Evolutionary conservation across 2,329 filamentous ascomycete genomes (phyloP), one percentile per base, ranked within the genome.

Genomic region (Exophiala phaeomuriformis): DNA sequence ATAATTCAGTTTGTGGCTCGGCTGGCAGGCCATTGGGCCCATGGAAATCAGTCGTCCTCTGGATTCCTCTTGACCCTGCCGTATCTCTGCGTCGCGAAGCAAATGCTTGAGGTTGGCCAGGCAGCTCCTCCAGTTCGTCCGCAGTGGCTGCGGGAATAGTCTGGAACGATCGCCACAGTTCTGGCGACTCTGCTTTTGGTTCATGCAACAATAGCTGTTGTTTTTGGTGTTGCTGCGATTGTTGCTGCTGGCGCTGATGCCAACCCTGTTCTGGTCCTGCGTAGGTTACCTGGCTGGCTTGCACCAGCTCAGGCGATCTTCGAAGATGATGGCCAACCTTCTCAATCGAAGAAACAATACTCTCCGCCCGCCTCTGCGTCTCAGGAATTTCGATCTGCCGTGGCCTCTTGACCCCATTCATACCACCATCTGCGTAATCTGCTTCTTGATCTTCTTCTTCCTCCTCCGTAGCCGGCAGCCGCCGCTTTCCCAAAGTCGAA

Each of bases 291-390:
- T 59, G 55, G 12, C 56, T 51, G 33, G 40, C 55, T 50, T 50
- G 40, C 44, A 59, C 50, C 3, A 54, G 30, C 40, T 53, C 45
- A 28, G 45, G 32, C 28, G 53, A 50, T 31, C 32, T 52, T 32
- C 30, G 32, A 5, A 19, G 19, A 19, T 19, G 10, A 39, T 41
- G 19, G 19, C 19, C 41, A 35, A 59, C 56, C 9, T 49, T 53
- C 42, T 62, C 60, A 42, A 62, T 62, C 2, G 60, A 60, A 2
- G 51, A 49, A 4, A 60, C 45, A 30, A 55, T 19, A n/a, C 47
- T 49, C 35, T 60, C 55, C 36, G 55, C 57, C 37, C 19, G 19
- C 19, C 43, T 30, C n/a, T 51, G 51, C 5, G 58, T 52, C 40
- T 57, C 53, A n/a, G 41, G 55, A 31, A 51, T 52, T n/a, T 60